Evolutionary conservation across 768 basidiomycete species (phyloP).

Genomic region (Tulasnella calospora): DNA sequence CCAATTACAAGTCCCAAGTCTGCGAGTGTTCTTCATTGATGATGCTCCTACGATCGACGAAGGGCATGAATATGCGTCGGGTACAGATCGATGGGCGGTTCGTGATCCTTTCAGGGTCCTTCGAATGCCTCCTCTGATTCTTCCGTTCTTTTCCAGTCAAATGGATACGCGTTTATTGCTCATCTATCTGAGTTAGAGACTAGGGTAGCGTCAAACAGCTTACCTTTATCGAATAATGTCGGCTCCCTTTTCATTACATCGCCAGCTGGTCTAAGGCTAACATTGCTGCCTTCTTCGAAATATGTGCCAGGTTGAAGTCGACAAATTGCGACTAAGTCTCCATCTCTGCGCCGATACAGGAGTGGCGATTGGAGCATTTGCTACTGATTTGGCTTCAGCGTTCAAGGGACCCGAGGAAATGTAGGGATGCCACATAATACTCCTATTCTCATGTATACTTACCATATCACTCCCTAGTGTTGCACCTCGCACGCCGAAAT

Average conservation of each 20-base stretch:
- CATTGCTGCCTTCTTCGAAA: background rate
- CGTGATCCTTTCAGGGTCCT: slow-evolving; percentile 21
- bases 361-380: slow-evolving; percentile 53
- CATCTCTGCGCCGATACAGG: slow-evolving; percentile 78
- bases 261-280: background rate
- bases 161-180: slow-evolving; percentile 57
- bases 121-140: background rate
- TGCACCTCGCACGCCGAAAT: background rate
- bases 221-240: slow-evolving; percentile 42
- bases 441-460: slow-evolving; percentile 25
- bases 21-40: slow-evolving; percentile 54
- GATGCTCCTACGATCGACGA: slow-evolving; percentile 33
- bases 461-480: slow-evolving; percentile 37
- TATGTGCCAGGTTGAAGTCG: slow-evolving; percentile 50
- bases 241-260: background rate
- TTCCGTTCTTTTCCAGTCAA: background rate
- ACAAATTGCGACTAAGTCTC: slow-evolving; percentile 50
- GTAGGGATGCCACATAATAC: background rate
- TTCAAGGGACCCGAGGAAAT: slow-evolving; percentile 18
- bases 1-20: slow-evolving; percentile 45
- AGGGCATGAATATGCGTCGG: background rate
- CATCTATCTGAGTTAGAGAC: slow-evolving; percentile 54
- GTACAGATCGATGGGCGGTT: background rate
- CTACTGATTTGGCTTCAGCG: slow-evolving; percentile 49
- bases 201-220: slow-evolving; percentile 36